phyloP scores from a whole-genome alignment of 2,329 filamentous ascomycete genomes.

The Xylariaceae sp. region DNA sequence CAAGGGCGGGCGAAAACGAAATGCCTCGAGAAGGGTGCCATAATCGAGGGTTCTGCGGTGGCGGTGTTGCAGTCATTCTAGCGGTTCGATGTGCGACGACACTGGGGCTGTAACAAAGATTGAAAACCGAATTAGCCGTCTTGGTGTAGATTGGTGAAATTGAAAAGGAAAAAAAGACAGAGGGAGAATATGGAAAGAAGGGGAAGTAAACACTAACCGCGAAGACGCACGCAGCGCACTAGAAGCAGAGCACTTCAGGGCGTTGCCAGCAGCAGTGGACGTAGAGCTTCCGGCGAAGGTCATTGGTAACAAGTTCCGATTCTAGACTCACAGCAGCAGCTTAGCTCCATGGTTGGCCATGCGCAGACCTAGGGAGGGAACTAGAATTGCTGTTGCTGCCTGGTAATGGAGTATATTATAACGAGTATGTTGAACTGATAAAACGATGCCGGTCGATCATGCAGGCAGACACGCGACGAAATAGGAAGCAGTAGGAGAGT shows the following conservation, averaged over 20 bases:
- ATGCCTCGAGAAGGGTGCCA: constrained; percentile 35
- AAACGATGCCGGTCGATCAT: no score
- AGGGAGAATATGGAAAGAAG: constrained; percentile 4
- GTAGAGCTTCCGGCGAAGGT: constrained; percentile 21
- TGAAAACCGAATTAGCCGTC: no score
- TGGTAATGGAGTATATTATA: no score
- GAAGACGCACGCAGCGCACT: constrained; percentile 15
- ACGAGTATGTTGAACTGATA: no score
- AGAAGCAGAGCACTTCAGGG: constrained; percentile 24
- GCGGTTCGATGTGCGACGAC: constrained; percentile 5
- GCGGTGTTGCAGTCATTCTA: constrained; percentile 27
- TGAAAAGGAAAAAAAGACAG: neutral
- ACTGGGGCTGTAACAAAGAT: no score
- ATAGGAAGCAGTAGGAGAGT: no score
- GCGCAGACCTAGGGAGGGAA: no score
- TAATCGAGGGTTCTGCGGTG: constrained; percentile 24
- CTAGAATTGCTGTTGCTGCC: no score
- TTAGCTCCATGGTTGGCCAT: constrained; percentile 31
- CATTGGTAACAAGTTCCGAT: constrained; percentile 22
- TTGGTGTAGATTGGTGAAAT: no score
- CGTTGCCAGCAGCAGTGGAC: constrained; percentile 31
- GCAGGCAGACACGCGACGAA: no score
- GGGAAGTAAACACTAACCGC: constrained; percentile 17
- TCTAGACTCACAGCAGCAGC: constrained; percentile 13
- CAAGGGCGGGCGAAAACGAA: constrained; percentile 25